These are phyloP conservation scores for Rhododendron simsii DNA, from an alignment of 148 eudicot species.

Conservation along the genomic window DNA sequence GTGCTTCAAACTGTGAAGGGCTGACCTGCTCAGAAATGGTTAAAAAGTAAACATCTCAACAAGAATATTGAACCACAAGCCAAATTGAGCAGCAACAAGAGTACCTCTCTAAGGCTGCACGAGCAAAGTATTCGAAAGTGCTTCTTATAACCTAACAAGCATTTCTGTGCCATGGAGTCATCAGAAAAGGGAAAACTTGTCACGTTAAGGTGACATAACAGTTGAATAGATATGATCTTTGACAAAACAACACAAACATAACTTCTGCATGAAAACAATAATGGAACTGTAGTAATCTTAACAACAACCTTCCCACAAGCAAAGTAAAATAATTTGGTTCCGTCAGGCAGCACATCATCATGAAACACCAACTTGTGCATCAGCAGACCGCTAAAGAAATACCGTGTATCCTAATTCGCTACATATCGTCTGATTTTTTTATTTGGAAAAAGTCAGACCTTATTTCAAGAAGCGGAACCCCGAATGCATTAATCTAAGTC, in stretches of 20 bases:
- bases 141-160: conserved; percentile 51
- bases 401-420: background rate
- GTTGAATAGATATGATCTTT: background rate
- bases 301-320: conserved; percentile 55
- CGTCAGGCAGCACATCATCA: conserved; percentile 68
- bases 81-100: conserved; percentile 2
- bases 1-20: conserved; percentile 87
- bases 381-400: conserved; percentile 57
- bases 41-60: background rate
- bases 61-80: background rate
- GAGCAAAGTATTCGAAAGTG: conserved; percentile 60
- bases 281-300: background rate
- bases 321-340: conserved; percentile 61
- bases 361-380: conserved; percentile 71
- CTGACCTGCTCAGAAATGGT: conserved; percentile 63
- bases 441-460: too few species aligned
- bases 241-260: background rate
- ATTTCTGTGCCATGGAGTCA: conserved; percentile 41
- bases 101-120: conserved; percentile 71
- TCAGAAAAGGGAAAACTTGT: background rate
- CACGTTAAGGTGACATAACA: background rate
- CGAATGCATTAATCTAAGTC: too few species aligned
- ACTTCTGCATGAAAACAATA: background rate
- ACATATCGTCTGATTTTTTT: too few species aligned
- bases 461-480: background rate